Evolutionary conservation across 305 asterid species (phyloP).

Genomic region (Ilex paraguariensis): DNA sequence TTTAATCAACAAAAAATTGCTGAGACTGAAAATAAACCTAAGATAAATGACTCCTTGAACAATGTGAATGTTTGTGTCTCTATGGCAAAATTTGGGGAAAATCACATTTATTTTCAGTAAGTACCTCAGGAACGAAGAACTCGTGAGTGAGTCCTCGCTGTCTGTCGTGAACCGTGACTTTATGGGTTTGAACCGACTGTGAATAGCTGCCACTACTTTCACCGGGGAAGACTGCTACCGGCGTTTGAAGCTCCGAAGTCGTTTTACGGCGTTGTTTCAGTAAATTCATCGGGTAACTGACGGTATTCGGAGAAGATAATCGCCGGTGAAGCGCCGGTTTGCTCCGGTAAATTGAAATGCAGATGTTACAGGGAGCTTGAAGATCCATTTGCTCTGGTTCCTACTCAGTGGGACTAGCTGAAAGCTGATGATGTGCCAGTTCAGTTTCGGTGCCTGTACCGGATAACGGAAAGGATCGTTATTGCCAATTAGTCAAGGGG

Average conservation of each 20-base stretch:
- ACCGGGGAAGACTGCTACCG: conserved; percentile 29
- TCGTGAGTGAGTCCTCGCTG: conserved; percentile 71
- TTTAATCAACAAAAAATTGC: conserved; percentile 14
- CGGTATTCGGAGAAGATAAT: conserved; percentile 5
- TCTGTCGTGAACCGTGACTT: conserved; percentile 87
- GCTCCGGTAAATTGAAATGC: conserved; percentile 24
- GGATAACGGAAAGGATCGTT: neutral
- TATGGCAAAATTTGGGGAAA: too few species aligned
- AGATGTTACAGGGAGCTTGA: conserved; percentile 55
- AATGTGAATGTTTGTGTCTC: too few species aligned
- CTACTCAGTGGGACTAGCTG: too few species aligned
- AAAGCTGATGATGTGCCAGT: too few species aligned
- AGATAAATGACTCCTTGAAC: too few species aligned
- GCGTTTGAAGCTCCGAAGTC: conserved; percentile 41
- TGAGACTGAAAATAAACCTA: conserved; percentile 1
- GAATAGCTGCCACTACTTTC: conserved; percentile 33
- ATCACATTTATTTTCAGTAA: too few species aligned
- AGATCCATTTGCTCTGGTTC: conserved; percentile 42
- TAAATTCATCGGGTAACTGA: neutral
- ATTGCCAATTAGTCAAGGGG: too few species aligned
- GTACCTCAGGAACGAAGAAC: conserved; percentile 84
- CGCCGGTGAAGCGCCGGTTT: conserved; percentile 24
- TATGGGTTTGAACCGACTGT: conserved; percentile 56
- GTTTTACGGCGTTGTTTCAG: conserved; percentile 16
- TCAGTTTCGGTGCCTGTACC: neutral